Evolutionary conservation across 208 protist species (phyloP), one percentile per base, ranked within the genome.

Genomic region (Angomonas desouzai): DNA sequence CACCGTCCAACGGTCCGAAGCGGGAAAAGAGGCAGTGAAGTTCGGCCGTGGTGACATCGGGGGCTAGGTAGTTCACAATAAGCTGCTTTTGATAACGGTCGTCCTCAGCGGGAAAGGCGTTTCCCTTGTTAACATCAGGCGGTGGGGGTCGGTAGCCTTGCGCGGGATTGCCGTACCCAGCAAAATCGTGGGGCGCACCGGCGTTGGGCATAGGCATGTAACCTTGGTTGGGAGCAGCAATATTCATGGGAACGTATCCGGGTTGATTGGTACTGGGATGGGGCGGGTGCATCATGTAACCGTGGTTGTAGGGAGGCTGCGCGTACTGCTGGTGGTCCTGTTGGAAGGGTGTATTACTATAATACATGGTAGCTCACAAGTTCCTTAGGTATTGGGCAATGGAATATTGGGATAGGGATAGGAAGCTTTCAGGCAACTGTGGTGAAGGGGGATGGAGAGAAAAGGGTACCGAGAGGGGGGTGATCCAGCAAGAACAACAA

Each of bases 11-110:
- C 2, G 71, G 79, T 27, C 79, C 82, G 59, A 89, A 87, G 45
- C 78, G 76, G 1, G 82, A 84, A 66, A 92, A 92, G 30, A 92
- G 72, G 13, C 64, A 61, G 56, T 85, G 80, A 30, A 92, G 70
- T 30, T 87, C 77, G 0, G 71, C 71, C 30, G 70, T 82, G 0
- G 72, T 82, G 53, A 89, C 83, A 49, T 87, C 69, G 33, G 79
- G 77, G 0, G 82, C 81, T 4, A 92, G 64, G 57, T 92, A 92
- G 72, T 92, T 92, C 2, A 92, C 85, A 66, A 92, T 92, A 0
- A 92, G 71, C 64, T 89, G 82, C 69, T 87, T 92, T 16, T 67
- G 70, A 58, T 85, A 89, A 9, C 81, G 68, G 43, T 91, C 85
- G 55, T 91, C 85, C 11, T 84, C 62, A 0, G 68, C 65, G 9